Evolutionary conservation across 1,284 basidiomycete genomes (phyloP).

Genomic region (Trichosporon ovoides): DNA sequence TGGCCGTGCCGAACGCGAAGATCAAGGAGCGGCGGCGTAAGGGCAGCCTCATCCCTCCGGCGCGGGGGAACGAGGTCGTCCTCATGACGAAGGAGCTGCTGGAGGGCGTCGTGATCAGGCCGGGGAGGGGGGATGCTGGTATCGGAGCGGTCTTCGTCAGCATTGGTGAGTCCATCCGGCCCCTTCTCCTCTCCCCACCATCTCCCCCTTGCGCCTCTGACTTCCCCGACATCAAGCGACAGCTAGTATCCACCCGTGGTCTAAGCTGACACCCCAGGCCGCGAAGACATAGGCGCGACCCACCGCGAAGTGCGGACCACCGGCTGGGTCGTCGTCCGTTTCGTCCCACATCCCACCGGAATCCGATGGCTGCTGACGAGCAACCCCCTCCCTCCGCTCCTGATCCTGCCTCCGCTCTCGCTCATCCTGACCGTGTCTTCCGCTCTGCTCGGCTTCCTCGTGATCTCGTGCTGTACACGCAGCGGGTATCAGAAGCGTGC

Average conservation of each 20-base stretch:
- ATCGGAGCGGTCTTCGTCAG: constrained; percentile 41
- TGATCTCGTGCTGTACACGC: constrained; percentile 30
- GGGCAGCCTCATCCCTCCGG: constrained; percentile 27
- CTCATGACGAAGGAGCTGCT: constrained; percentile 41
- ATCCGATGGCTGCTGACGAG: constrained; percentile 43
- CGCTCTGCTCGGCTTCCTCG: constrained; percentile 35
- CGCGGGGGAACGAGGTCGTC: constrained; percentile 36
- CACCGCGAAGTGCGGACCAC: constrained; percentile 45
- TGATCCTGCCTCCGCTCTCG: constrained; percentile 42
- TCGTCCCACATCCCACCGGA: constrained; percentile 44
- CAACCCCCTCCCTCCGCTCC: constrained; percentile 41
- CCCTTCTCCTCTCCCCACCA: neutral
- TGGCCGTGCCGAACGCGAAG: constrained; percentile 18
- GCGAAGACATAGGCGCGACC: constrained; percentile 32
- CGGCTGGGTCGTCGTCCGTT: constrained; percentile 47
- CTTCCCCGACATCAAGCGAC: too few species aligned
- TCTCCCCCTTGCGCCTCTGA: neutral
- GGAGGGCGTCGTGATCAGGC: constrained; percentile 38
- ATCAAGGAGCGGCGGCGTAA: constrained; percentile 28
- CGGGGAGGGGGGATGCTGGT: constrained; percentile 25
- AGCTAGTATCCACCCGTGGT: too few species aligned
- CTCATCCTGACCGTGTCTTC: constrained; percentile 40
- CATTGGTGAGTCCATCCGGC: constrained; percentile 41
- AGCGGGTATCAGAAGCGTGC: neutral
- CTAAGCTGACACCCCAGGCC: too few species aligned